Conservation (phyloP, 495 filamentous ascomycete species). For the Penicillium cataractarum region DNA sequence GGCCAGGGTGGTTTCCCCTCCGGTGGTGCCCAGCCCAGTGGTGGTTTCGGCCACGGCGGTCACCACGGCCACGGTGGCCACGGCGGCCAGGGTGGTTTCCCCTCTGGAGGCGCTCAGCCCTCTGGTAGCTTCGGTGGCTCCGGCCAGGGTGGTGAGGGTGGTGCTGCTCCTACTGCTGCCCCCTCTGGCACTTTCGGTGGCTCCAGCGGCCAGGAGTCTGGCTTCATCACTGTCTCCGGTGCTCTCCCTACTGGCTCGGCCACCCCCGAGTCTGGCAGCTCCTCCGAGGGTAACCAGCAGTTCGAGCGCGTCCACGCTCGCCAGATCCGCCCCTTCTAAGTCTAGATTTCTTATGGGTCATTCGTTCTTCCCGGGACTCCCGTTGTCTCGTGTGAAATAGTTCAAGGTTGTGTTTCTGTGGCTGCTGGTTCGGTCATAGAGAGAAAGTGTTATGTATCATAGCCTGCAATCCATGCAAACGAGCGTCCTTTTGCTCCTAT, state of each 20-base stretch:
- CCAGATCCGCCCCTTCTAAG: constrained; percentile 29
- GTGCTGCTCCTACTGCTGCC: neutral
- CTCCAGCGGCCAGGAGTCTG: constrained; percentile 5
- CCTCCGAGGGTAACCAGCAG: neutral
- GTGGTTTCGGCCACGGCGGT: neutral
- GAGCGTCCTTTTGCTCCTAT: constrained; percentile 7
- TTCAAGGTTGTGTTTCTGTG: constrained; percentile 16
- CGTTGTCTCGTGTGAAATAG: constrained; percentile 20
- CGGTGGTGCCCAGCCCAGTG: constrained; percentile 8
- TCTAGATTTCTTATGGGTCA: constrained; percentile 15
- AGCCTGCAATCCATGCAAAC: constrained; percentile 9
- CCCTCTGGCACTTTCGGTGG: constrained; percentile 3
- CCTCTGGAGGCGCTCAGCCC: constrained; percentile 10
- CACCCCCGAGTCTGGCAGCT: neutral
- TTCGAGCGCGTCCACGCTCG: constrained; percentile 36
- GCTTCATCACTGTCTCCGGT: constrained; percentile 6
- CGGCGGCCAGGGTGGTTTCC: constrained; percentile 8
- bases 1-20: constrained; percentile 9
- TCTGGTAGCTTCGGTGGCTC: constrained; percentile 13
- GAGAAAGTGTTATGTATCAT: constrained; percentile 12
- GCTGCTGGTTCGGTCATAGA: constrained; percentile 28
- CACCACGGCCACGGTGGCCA: constrained; percentile 14
- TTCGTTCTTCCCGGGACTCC: constrained; percentile 20
- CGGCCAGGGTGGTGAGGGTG: neutral
- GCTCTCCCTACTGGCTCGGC: constrained; percentile 12